phyloP scores from a whole-genome alignment of 805 yeast genomes.

The Ogataea neopini region DNA sequence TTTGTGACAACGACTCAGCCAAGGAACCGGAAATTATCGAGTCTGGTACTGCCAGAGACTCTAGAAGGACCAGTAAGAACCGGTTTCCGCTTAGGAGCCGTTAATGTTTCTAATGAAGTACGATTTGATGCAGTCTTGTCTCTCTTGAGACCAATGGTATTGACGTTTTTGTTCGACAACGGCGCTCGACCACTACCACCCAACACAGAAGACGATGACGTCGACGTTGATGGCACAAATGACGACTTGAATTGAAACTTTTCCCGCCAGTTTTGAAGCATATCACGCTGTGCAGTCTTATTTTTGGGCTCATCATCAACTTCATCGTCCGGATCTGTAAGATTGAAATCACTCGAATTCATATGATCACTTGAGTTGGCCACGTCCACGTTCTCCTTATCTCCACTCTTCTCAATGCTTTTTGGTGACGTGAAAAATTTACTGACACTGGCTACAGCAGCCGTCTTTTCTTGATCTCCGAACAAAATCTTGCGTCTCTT shows the following conservation, averaged over 20 bases:
- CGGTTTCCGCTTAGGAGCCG: neutral
- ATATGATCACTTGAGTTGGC: conserved; percentile 7
- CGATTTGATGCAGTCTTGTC: conserved; percentile 4
- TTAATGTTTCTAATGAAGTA: neutral
- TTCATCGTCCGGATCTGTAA: conserved; percentile 31
- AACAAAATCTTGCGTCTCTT: conserved; percentile 31
- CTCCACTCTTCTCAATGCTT: too few species aligned
- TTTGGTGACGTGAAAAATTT: conserved; percentile 18
- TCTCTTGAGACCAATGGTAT: neutral
- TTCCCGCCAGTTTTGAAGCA: conserved; percentile 7
- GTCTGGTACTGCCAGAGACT: neutral
- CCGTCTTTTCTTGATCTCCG: conserved; percentile 12
- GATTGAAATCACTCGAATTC: conserved; percentile 32
- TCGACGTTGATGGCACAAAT: neutral
- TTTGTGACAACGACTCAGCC: conserved; percentile 2
- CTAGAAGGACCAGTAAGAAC: neutral
- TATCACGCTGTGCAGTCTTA: neutral
- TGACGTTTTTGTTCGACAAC: conserved; percentile 3
- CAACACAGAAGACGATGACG: neutral
- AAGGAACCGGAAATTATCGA: conserved; percentile 10
- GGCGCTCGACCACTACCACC: neutral
- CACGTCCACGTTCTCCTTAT: neutral
- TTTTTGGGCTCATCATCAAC: conserved; percentile 13
- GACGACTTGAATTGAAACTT: conserved; percentile 6
- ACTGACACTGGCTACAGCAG: conserved; percentile 16